phyloP scores from a whole-genome alignment of 164 flowering plant genomes.

The Nymphaea thermarum region DNA sequence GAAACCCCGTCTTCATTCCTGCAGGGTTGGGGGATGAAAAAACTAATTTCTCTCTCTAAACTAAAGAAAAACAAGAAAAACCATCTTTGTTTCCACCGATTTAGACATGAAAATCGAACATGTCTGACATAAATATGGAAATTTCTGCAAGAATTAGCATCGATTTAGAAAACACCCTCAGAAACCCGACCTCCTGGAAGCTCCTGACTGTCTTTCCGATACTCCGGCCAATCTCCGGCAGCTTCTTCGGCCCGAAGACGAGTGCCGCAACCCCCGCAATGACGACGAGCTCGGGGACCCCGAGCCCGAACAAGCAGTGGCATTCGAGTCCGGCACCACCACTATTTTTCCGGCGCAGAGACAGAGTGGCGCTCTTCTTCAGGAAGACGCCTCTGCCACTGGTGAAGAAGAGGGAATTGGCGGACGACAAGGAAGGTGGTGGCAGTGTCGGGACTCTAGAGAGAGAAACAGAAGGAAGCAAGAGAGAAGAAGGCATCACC shows the following conservation, averaged over 20 bases:
- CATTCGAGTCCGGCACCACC: slow-evolving; percentile 34
- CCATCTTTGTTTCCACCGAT: no score
- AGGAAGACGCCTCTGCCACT: slow-evolving; percentile 4
- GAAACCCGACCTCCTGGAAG: slow-evolving; percentile 65
- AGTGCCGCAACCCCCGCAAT: slow-evolving; percentile 87
- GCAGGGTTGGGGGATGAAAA: no score
- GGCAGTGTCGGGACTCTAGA: not conserved
- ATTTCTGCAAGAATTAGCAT: no score
- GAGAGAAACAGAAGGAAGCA: not conserved
- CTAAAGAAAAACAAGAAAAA: no score
- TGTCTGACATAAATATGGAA: no score
- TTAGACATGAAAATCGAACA: no score
- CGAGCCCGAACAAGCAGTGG: slow-evolving; percentile 73
- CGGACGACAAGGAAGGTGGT: slow-evolving; percentile 1
- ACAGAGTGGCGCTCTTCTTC: slow-evolving; percentile 10
- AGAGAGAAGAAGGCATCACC: slow-evolving; percentile 12
- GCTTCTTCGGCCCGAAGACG: slow-evolving; percentile 85
- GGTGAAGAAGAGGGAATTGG: slow-evolving; percentile 29
- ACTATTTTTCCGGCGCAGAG: slow-evolving; percentile 14
- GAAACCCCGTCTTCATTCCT: no score
- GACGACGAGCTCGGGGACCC: slow-evolving; percentile 86
- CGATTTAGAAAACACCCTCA: no score
- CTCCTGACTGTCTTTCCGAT: slow-evolving; percentile 90
- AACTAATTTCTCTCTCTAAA: no score
- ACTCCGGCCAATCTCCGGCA: slow-evolving; percentile 79